Base-by-base conservation (phyloP, 352 stramenopile genomes). In the Phytophthora macrochlamydospora region DNA sequence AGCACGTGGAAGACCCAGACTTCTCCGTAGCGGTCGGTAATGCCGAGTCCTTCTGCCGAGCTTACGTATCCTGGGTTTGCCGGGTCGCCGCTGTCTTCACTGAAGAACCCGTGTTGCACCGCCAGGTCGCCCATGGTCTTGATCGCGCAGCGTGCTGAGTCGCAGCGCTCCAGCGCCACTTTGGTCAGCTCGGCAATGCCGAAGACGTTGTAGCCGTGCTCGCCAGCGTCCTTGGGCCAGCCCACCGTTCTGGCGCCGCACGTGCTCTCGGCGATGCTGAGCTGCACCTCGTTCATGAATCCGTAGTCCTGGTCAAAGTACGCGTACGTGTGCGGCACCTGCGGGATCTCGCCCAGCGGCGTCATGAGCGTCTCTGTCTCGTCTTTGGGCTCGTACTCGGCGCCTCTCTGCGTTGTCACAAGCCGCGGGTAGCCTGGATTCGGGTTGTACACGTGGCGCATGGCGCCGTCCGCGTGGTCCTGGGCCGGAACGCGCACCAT, bases 1-100 rank as follows among this genome's bases (percentile, higher is more conserved):
- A 98, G 65, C 8, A 99, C 91, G 67, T 99, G 94, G 71, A 99
- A 98, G 28, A 98, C 78, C 94, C 95, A 99, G 8, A 91, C 84
- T 78, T 99, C 93, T 44, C 83, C 83, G 45, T 88, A 81, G 43
- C 86, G 78, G 68, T 99, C 95, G 1, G 79, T 81, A 42, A 98
- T 91, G 0, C 75, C 89, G 28, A 98, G 76, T 48, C 86, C 79
- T 71, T 98, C 95, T 8, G 84, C 87, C 71, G 80, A 84, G 66
- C 87, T 84, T 28, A 75, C 69, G 55, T 89, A 94, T 8, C 71
- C 79, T 2, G 87, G 87, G 2, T 65, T 65, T 8, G 56, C 57
- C 7, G 76, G 85, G 33, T 90, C 75, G 46, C 87, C 87, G 31
- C 82, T 93, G 60, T 97, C 85, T 66, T 96, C 94, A 57, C 92